Conservation (phyloP, 164 flowering plant species). For the Warburgia ugandensis region DNA sequence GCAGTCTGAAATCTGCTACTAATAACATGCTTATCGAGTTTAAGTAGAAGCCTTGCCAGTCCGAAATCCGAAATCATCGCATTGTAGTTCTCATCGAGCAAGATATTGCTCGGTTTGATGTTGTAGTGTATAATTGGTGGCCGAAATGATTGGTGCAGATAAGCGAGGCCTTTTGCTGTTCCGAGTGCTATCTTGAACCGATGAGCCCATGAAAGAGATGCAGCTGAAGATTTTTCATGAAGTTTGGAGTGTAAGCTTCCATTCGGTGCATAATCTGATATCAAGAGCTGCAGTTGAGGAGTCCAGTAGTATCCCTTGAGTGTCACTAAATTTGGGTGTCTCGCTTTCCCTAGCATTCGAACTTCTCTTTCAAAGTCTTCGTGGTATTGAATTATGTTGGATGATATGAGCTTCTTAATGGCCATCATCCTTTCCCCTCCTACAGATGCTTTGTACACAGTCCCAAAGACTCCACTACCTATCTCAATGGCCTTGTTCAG, state of each 20-base stretch:
- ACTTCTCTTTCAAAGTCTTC: constrained; percentile 92
- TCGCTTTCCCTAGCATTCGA: constrained; percentile 61
- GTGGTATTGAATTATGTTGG: constrained; percentile 49
- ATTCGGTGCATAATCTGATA: constrained; percentile 59
- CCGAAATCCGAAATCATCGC: constrained; percentile 81
- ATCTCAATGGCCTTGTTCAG: constrained; percentile 74
- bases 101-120: constrained; percentile 77
- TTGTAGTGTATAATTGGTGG: constrained; percentile 88
- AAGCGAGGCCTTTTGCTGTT: constrained; percentile 80
- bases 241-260: constrained; percentile 71
- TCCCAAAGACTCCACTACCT: constrained; percentile 79
- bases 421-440: constrained; percentile 50
- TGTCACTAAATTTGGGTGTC: constrained; percentile 59
- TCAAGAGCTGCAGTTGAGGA: constrained; percentile 68
- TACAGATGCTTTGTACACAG: constrained; percentile 74
- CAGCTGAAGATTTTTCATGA: constrained; percentile 44
- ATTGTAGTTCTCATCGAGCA: constrained; percentile 66
- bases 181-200: constrained; percentile 73
- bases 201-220: constrained; percentile 63
- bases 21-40: constrained; percentile 56
- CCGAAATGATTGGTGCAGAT: constrained; percentile 75
- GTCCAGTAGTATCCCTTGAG: constrained; percentile 60
- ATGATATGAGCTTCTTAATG: constrained; percentile 59
- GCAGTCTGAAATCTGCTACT: constrained; percentile 69
- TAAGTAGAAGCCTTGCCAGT: constrained; percentile 62